These are phyloP conservation scores for Skeletonema tropicum DNA, from an alignment of 108 stramenopile genomes.

Conservation along the genomic window DNA sequence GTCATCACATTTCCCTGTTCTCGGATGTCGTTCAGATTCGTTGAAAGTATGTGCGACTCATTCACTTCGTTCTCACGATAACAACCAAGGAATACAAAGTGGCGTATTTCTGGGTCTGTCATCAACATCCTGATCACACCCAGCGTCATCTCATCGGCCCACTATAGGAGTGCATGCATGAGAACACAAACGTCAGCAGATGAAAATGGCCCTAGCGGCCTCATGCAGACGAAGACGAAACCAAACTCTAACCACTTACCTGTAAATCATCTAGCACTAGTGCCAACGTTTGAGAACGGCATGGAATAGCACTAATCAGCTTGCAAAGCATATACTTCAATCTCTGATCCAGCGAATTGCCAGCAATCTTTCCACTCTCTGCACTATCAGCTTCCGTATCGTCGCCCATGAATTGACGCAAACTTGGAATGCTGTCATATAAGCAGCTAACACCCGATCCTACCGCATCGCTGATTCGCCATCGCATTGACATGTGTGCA, in stretches of 20 bases:
- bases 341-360: conserved; percentile 2
- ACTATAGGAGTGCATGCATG: neutral
- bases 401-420: conserved; percentile 7
- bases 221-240: neutral
- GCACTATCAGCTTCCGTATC: neutral
- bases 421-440: conserved; percentile 28
- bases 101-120: conserved; percentile 36
- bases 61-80: conserved; percentile 45
- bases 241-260: neutral
- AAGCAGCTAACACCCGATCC: conserved; percentile 19
- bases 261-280: conserved; percentile 38
- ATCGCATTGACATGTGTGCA: conserved; percentile 24
- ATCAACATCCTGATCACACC: conserved; percentile 40
- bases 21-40: conserved; percentile 24
- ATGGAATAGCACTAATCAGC: conserved; percentile 35
- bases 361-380: neutral
- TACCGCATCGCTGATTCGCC: conserved; percentile 33
- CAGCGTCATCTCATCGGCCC: conserved; percentile 40
- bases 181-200: neutral
- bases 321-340: conserved; percentile 32
- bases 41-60: conserved; percentile 18
- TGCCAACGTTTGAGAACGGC: conserved; percentile 16
- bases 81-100: conserved; percentile 40
- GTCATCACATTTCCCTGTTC: conserved; percentile 18
- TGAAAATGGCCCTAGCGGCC: neutral